phyloP scores from a whole-genome alignment of 2,329 filamentous ascomycete species.

The Diaporthe citrichinensis region DNA sequence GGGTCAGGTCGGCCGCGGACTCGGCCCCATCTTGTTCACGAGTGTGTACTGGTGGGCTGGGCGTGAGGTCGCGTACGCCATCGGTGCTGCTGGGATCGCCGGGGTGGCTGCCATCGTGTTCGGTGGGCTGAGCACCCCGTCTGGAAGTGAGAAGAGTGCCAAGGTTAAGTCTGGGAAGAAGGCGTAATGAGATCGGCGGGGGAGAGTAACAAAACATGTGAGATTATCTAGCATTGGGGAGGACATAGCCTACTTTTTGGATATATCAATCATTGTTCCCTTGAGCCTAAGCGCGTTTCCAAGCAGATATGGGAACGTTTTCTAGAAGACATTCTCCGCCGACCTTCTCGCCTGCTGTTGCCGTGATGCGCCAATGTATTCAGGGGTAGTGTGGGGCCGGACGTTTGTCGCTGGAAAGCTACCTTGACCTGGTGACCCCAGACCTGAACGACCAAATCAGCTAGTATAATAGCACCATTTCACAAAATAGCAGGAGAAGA shows the following conservation, averaged over 20 bases:
- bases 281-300: neutral
- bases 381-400: neutral
- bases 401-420: neutral
- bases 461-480: neutral
- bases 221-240: neutral
- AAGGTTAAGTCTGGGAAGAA: constrained; percentile 42
- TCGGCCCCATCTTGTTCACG: constrained; percentile 92
- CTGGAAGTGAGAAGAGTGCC: constrained; percentile 48
- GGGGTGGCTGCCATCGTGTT: constrained; percentile 81
- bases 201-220: neutral
- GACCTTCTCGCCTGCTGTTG: neutral
- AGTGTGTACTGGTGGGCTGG: constrained; percentile 99
- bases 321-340: no score
- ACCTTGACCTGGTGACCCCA: no score
- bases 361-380: neutral
- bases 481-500: neutral
- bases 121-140: constrained; percentile 77
- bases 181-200: constrained; percentile 31
- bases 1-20: constrained; percentile 89
- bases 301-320: neutral
- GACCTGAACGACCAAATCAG: neutral
- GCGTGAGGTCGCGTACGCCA: constrained; percentile 84
- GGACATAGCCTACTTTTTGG: neutral
- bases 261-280: neutral
- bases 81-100: constrained; percentile 85